These are phyloP conservation scores for Pseudonitzschia multiseries DNA, from an alignment of 108 stramenopile species.

Conservation along the genomic window DNA sequence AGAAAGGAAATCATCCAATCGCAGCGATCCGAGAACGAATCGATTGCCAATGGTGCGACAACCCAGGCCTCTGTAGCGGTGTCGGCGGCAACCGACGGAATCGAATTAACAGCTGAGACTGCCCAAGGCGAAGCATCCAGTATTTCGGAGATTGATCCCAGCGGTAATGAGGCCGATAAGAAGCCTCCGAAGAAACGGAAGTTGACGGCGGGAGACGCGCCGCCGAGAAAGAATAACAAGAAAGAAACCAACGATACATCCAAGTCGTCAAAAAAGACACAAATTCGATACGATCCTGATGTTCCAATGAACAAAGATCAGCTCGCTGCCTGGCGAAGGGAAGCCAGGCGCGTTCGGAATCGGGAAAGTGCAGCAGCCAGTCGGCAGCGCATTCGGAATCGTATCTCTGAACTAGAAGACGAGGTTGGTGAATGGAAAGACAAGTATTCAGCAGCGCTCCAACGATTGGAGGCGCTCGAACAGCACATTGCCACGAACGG, in stretches of 20 bases:
- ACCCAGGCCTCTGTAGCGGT: conserved; percentile 2
- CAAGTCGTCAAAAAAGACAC: conserved; percentile 51
- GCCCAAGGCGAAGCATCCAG: conserved; percentile 8
- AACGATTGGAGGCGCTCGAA: conserved; percentile 42
- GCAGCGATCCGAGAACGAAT: conserved; percentile 37
- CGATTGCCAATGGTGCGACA: conserved; percentile 4
- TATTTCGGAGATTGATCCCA: conserved; percentile 3
- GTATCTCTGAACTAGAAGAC: conserved; percentile 75
- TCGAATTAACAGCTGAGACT: not conserved
- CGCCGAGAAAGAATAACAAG: not conserved
- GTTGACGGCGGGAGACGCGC: not conserved
- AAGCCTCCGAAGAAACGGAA: conserved; percentile 52
- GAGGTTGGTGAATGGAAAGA: conserved; percentile 74
- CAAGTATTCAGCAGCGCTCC: conserved; percentile 69
- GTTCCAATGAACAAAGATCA: conserved; percentile 85
- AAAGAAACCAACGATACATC: conserved; percentile 2
- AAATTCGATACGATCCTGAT: conserved; percentile 83
- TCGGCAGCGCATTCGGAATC: conserved; percentile 73
- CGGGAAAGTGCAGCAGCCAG: conserved; percentile 83
- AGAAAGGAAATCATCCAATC: conserved; percentile 60
- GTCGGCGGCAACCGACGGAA: not conserved
- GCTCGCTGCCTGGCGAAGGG: conserved; percentile 76
- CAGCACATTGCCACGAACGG: not conserved
- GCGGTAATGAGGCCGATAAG: conserved; percentile 22
- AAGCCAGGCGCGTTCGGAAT: conserved; percentile 81